A percentile compares a stretch with the other conserved stretches of the same genome.
Evolutionary conservation across 2,329 filamentous ascomycete genomes (phyloP).

Genomic region (Cladobotryum protrusum): DNA sequence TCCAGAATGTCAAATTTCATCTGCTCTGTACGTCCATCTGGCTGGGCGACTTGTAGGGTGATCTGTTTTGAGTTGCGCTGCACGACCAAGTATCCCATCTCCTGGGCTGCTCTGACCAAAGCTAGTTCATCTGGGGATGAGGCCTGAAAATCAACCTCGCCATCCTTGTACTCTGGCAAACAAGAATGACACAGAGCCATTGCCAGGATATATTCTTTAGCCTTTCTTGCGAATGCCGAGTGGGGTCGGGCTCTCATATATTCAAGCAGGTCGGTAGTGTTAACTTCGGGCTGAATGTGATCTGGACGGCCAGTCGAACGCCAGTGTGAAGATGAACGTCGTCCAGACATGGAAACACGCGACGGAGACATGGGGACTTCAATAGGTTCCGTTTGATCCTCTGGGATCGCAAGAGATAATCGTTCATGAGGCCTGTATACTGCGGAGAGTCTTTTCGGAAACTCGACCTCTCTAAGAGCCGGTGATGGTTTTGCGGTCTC

Average conservation of each 20-base stretch:
- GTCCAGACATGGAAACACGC: constrained; percentile 23
- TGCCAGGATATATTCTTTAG: constrained; percentile 74
- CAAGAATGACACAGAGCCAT: constrained; percentile 89
- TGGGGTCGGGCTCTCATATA: constrained; percentile 72
- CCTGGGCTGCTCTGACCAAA: constrained; percentile 75
- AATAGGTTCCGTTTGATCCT: constrained; percentile 19
- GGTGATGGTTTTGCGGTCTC: constrained; percentile 6
- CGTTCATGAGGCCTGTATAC: constrained; percentile 22
- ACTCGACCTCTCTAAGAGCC: constrained; percentile 2
- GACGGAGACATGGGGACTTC: constrained; percentile 23
- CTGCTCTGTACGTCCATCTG: constrained; percentile 34
- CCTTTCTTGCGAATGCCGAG: constrained; percentile 70
- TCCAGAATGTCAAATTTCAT: constrained; percentile 76
- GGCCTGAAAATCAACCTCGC: constrained; percentile 73
- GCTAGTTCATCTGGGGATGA: constrained; percentile 88
- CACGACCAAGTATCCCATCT: constrained; percentile 73
- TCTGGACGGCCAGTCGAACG: constrained; percentile 42
- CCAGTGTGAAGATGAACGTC: constrained; percentile 45
- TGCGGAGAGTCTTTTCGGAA: constrained; percentile 17
- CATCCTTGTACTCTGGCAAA: constrained; percentile 68
- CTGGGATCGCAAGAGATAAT: constrained; percentile 25
- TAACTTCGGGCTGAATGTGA: constrained; percentile 49
- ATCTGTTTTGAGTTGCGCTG: constrained; percentile 68
- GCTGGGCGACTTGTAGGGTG: constrained; percentile 39
- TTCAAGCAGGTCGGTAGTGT: constrained; percentile 67